Base-by-base conservation (phyloP, 306 rosid genomes). In the Parietaria judaica region DNA sequence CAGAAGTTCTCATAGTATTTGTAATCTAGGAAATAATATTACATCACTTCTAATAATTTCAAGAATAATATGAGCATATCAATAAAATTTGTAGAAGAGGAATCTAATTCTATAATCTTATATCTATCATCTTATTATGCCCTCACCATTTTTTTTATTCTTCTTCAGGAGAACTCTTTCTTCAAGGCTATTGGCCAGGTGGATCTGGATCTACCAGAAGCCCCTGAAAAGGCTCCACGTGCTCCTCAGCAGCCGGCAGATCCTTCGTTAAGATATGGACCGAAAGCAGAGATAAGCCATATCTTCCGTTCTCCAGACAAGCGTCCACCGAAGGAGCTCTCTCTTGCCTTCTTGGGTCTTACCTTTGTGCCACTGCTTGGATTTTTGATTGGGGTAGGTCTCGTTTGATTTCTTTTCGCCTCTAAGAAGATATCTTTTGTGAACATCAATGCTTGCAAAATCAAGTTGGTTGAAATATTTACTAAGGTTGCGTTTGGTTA, bases 201-300 rank as follows among this genome's bases (percentile, higher is more conserved):
- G 4, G 94, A 88, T 63, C 74, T 94, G 73, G 99, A 94, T 82
- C 90, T 94, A 70, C 99, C 99, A 3, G 97, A 84, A 69, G 91
- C 95, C 73, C 97, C 95, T 61, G 97, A 86, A 77, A 94, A 84
- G 73, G 87, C 94, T 41, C 67, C 86, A 35, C 90, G 84, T 60
- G 95, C 90, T 72, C 99, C 99, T 70, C 56, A 67, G 14, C 87
- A 53, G 11, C 77, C 84, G 58, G 83, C 78, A 65, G 85, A 94
- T 86, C 86, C 82, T 57, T 81, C 76, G 76, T 65, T 90, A 56
- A 87, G 83, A 75, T 94, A 74, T 61, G 95, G 89, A 36, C 91
- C 97, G 74, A 86, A 86, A 76, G 87, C 87, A 31, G 99, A 94
- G 74, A 94, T 88, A 56, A 61, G 66, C 74, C 97, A 89, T 81